phyloP scores from a whole-genome alignment of 2,329 filamentous ascomycete genomes.

The Parastagonospora nodorum region DNA sequence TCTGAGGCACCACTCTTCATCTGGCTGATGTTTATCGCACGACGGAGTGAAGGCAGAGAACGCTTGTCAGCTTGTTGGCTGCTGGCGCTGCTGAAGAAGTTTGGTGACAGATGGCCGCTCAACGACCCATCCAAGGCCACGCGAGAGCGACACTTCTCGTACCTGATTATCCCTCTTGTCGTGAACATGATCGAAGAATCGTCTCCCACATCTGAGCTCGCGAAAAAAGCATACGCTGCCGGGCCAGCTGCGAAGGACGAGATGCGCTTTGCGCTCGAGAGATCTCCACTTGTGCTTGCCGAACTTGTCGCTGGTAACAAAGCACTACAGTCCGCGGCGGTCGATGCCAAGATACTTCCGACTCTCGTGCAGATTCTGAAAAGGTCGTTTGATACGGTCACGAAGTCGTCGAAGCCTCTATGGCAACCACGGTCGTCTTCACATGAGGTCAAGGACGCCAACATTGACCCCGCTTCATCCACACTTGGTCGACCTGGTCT shows the following conservation, averaged over 20 bases:
- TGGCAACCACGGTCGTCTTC: constrained; percentile 56
- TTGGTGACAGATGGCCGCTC: constrained; percentile 43
- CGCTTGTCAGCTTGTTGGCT: constrained; percentile 51
- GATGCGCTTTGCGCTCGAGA: constrained; percentile 43
- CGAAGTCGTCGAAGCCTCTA: constrained; percentile 55
- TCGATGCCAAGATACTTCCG: constrained; percentile 69
- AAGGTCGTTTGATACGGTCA: constrained; percentile 66
- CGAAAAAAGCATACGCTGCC: constrained; percentile 24
- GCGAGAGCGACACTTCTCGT: constrained; percentile 50
- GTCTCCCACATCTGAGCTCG: constrained; percentile 27
- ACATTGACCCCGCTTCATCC: constrained; percentile 38
- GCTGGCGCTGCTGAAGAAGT: constrained; percentile 43
- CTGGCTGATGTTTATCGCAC: constrained; percentile 54
- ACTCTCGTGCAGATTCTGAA: constrained; percentile 68
- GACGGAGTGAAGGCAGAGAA: constrained; percentile 47
- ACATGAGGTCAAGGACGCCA: constrained; percentile 29
- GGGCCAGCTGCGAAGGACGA: constrained; percentile 55
- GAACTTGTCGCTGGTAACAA: constrained; percentile 79
- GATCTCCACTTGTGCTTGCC: constrained; percentile 75
- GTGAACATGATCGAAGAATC: constrained; percentile 54
- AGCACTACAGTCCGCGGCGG: constrained; percentile 79
- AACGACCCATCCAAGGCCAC: constrained; percentile 45
- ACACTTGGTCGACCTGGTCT: constrained; percentile 40
- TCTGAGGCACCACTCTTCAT: constrained; percentile 54
- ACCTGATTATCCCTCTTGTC: constrained; percentile 54